phyloP scores from a whole-genome alignment of 345 rosid genomes.

The Alliaria petiolata region DNA sequence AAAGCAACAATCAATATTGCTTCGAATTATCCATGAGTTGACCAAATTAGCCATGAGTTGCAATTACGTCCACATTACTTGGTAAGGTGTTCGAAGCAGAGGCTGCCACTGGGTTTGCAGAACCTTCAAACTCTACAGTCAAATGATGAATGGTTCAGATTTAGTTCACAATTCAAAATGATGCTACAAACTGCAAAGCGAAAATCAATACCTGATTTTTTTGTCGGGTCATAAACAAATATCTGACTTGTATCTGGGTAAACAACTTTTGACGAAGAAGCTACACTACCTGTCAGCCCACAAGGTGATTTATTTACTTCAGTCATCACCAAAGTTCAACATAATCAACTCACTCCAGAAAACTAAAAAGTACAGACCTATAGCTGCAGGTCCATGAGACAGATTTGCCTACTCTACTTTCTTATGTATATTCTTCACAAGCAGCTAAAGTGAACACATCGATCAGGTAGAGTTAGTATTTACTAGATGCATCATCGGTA shows the following conservation, averaged over 20 bases:
- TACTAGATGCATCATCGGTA: slow-evolving; percentile 2
- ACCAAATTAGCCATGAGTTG: slow-evolving; percentile 44
- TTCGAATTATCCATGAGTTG: too few species aligned
- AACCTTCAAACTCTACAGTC: slow-evolving; percentile 38
- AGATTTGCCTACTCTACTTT: slow-evolving; percentile 59
- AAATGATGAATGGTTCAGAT: slow-evolving; percentile 11
- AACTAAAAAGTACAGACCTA: slow-evolving; percentile 37
- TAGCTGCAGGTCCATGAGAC: slow-evolving; percentile 41
- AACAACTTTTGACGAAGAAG: slow-evolving; percentile 44
- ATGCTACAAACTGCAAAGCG: not conserved
- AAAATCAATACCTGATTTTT: slow-evolving; percentile 56
- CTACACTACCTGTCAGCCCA: slow-evolving; percentile 36
- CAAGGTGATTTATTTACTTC: slow-evolving; percentile 37
- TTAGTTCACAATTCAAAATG: not conserved
- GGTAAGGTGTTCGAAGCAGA: slow-evolving; percentile 39
- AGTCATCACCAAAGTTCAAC: slow-evolving; percentile 3
- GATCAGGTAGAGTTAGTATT: not conserved
- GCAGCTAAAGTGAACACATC: slow-evolving; percentile 49
- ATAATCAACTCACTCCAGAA: slow-evolving; percentile 1
- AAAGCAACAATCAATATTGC: too few species aligned
- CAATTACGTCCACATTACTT: slow-evolving; percentile 37
- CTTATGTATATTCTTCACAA: slow-evolving; percentile 61
- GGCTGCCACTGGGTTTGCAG: slow-evolving; percentile 38
- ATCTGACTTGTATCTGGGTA: slow-evolving; percentile 70
- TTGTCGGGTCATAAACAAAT: slow-evolving; percentile 68